These are phyloP conservation scores for Pisolithus microcarpus DNA, from an alignment of 768 basidiomycete species.

Conservation along the genomic window DNA sequence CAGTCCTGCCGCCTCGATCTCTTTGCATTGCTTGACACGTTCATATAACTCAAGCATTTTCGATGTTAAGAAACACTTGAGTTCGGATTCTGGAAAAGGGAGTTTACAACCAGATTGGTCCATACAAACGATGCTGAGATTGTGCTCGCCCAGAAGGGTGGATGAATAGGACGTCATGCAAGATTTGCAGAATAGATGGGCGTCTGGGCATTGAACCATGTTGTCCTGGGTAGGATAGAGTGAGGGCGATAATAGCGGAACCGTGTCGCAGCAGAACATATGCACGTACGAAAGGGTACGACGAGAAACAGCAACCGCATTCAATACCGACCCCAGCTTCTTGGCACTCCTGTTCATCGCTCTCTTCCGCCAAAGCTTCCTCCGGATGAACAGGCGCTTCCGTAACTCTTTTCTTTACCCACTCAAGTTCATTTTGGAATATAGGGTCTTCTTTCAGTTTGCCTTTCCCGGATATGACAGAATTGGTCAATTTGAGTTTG, in stretches of 20 bases:
- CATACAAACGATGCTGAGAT: constrained; percentile 66
- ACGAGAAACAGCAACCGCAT: constrained; percentile 82
- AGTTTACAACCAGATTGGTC: constrained; percentile 68
- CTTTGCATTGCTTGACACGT: too few species aligned
- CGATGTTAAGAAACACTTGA: too few species aligned
- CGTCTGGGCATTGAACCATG: too few species aligned
- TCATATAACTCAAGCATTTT: too few species aligned
- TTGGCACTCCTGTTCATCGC: constrained; percentile 32
- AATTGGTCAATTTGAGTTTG: constrained; percentile 28
- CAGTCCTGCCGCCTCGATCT: too few species aligned
- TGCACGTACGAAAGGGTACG: constrained; percentile 59
- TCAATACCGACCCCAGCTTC: constrained; percentile 59
- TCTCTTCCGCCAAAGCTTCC: constrained; percentile 24
- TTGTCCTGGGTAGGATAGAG: too few species aligned
- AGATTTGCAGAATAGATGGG: too few species aligned
- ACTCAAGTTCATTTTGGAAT: constrained; percentile 1
- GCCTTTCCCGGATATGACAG: constrained; percentile 36
- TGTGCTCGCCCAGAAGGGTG: constrained; percentile 57
- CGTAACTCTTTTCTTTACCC: background rate
- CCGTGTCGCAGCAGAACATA: background rate
- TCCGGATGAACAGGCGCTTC: too few species aligned
- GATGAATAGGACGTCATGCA: constrained; percentile 69
- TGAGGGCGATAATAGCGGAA: too few species aligned
- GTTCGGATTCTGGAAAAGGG: constrained; percentile 60
- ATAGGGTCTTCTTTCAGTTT: constrained; percentile 31